Conservation (phyloP, 148 eudicot species). For the Limonium bicolor region DNA sequence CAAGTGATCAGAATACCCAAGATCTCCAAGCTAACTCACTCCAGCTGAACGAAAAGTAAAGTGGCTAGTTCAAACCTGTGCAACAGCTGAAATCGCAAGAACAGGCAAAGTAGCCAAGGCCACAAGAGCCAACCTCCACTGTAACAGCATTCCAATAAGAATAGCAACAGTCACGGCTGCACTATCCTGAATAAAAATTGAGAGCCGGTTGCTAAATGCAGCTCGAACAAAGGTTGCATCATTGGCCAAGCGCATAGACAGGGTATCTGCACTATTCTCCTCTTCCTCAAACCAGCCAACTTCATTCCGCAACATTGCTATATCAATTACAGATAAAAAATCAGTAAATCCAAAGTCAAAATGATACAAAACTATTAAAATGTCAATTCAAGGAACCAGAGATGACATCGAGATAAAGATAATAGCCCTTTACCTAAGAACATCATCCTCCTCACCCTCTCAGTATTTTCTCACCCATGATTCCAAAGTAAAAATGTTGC, state of each 20-base stretch:
- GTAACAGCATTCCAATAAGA: constrained; percentile 70
- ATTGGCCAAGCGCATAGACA: constrained; percentile 97
- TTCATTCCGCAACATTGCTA: constrained; percentile 98
- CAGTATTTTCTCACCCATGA: constrained; percentile 99
- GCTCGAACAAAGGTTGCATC: constrained; percentile 99
- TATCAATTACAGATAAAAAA: constrained; percentile 2
- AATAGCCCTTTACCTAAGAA: constrained; percentile 55
- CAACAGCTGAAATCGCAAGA: constrained; percentile 78
- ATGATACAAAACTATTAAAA: background rate
- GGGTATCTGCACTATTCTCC: constrained; percentile 88
- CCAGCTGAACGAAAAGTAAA: too few relatives aligned
- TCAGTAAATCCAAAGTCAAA: background rate
- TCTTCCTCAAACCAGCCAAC: constrained; percentile 99
- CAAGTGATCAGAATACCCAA: too few relatives aligned
- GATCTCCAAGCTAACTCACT: too few relatives aligned
- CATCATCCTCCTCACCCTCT: constrained; percentile 98
- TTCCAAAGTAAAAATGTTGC: constrained; percentile 96
- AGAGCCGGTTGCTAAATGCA: constrained; percentile 97
- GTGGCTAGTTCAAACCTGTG: constrained; percentile 49
- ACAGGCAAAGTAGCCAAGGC: constrained; percentile 86
- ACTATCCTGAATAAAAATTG: constrained; percentile 92
- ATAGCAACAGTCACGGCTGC: constrained; percentile 84
- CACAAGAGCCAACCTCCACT: constrained; percentile 89
- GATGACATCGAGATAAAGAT: background rate
- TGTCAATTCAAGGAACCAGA: background rate